A percentile compares a stretch with the other conserved stretches of the same genome.
phyloP scores from a whole-genome alignment of 2,329 filamentous ascomycete genomes.

The Elsinoe ampelina region DNA sequence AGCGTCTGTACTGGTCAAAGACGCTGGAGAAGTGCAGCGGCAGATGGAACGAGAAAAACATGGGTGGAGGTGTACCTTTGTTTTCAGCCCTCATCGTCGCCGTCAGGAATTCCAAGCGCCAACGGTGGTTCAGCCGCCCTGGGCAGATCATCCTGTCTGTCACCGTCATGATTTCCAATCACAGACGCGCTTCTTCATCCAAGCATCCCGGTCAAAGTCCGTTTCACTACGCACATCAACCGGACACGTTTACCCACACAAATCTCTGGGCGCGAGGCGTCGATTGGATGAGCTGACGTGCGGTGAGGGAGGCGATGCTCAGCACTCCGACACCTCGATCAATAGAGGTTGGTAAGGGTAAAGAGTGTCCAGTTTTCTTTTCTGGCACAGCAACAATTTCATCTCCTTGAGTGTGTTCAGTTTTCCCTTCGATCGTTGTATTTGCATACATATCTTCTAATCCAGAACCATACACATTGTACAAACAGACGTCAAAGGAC shows the following conservation, averaged over 20 bases:
- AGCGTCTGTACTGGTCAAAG: not conserved
- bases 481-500: not conserved
- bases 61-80: not conserved
- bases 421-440: not conserved
- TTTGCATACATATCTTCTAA: not conserved
- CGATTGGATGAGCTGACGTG: constrained; percentile 12
- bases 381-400: constrained; percentile 12
- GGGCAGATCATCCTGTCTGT: constrained; percentile 1
- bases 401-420: not conserved
- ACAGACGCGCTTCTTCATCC: not conserved
- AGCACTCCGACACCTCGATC: constrained; percentile 9
- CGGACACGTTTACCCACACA: constrained; percentile 4
- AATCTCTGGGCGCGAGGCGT: constrained; percentile 4
- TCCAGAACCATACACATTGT: not conserved
- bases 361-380: not conserved
- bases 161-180: constrained; percentile 8
- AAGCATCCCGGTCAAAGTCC: constrained; percentile 7
- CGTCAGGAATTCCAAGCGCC: not conserved
- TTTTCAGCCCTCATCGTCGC: not conserved
- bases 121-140: constrained; percentile 7
- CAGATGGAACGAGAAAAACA: not conserved
- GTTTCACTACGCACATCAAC: constrained; percentile 8
- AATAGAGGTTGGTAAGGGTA: not conserved
- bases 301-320: constrained; percentile 11
- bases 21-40: not conserved